Evolutionary conservation across 2,329 filamentous ascomycete species (phyloP), one percentile per base, ranked within the genome.

Genomic region (Diaporthe ilicicola): DNA sequence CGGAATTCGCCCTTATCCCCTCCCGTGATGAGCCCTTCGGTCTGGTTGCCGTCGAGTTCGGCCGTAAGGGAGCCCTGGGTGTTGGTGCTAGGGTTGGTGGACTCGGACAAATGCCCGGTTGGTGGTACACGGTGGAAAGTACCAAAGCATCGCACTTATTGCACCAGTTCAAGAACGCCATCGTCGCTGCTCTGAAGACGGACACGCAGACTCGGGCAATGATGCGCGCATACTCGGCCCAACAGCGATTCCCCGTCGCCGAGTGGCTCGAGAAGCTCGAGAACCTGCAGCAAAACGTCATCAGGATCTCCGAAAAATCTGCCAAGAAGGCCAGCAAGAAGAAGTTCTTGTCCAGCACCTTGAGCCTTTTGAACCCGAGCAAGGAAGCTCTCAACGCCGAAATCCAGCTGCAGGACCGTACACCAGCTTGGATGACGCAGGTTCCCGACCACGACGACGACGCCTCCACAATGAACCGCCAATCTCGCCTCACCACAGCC

Each of bases 21-120:
- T 91, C 89, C n/a, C 86, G 90, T 75, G 90, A 92, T 76, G 90
- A 92, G 79, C 90, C 90, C 0, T 92, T 92, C 74, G 90, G 90
- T 64, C 82, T 92, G 29, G 90, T 92, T 10, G 90, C 90, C 50
- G 90, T 92, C 46, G 90, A 92, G 74, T 92, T 92, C 72, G 90
- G 90, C 71, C 84, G 90, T 32, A 91, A 91, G 77, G 90, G 90
- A 76, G 90, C 90, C 44, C 83, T 92, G 56, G 90, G 90, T 75
- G 88, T 92, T 71, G 90, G 90, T 67, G 88, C 89, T 50, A 83
- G 89, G 70, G 90, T 92, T 44, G 90, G 90, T 74, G 90, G 90
- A 67, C 83, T 91, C 19, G 89, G 90, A 24, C 88, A 90, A 76
- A 91, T 91, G 89, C 90, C 90, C 22, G 90, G 90, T 44, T 92